Evolutionary conservation across 345 rosid genomes (phyloP).

Genomic region (Populus tremula): DNA sequence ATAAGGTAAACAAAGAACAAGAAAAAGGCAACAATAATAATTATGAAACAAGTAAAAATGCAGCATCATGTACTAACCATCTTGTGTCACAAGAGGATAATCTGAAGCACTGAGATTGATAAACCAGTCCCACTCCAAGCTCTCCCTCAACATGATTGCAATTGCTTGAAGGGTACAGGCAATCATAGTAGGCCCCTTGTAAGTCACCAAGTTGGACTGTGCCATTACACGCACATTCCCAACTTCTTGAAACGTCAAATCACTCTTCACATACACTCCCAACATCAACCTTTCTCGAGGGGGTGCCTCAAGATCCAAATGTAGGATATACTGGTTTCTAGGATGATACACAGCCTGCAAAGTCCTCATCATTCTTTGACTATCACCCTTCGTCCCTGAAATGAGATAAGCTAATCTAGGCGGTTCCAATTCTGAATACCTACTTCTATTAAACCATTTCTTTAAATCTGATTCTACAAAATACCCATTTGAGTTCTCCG

Average conservation of each 20-base stretch:
- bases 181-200: slow-evolving; percentile 92
- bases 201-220: slow-evolving; percentile 85
- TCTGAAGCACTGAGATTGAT: slow-evolving; percentile 91
- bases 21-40: slow-evolving; percentile 1
- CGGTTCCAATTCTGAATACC: slow-evolving; percentile 34
- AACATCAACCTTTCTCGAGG: slow-evolving; percentile 82
- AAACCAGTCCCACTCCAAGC: slow-evolving; percentile 95
- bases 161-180: slow-evolving; percentile 92
- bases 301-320: slow-evolving; percentile 92
- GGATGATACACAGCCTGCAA: slow-evolving; percentile 94
- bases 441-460: slow-evolving; percentile 31
- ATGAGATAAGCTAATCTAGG: slow-evolving; percentile 89
- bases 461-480: slow-evolving; percentile 67
- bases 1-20: not conserved
- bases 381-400: slow-evolving; percentile 93
- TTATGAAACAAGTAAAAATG: slow-evolving; percentile 1
- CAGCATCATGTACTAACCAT: slow-evolving; percentile 53
- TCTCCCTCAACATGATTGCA: slow-evolving; percentile 73
- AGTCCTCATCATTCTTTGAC: slow-evolving; percentile 89
- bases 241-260: slow-evolving; percentile 62
- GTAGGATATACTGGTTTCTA: slow-evolving; percentile 87
- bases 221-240: slow-evolving; percentile 91
- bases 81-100: slow-evolving; percentile 90
- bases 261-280: slow-evolving; percentile 60
- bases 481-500: slow-evolving; percentile 58